These are phyloP conservation scores for Salvia splendens DNA, from an alignment of 257 asterid species.

Conservation along the genomic window DNA sequence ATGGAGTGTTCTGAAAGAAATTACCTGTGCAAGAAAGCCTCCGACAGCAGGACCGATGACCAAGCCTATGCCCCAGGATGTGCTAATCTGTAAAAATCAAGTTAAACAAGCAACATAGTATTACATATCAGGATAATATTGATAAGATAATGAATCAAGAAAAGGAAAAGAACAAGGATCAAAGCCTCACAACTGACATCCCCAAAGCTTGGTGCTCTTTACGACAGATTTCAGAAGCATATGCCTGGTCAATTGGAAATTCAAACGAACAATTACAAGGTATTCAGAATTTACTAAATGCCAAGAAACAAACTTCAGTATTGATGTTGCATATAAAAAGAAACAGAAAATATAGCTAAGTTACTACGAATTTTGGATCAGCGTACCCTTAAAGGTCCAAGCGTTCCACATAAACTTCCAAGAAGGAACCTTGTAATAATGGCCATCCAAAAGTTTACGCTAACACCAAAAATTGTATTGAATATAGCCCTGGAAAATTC, in stretches of 20 bases:
- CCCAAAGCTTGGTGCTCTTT: constrained; percentile 82
- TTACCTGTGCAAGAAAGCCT: constrained; percentile 88
- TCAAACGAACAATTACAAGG: neutral
- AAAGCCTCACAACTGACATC: constrained; percentile 72
- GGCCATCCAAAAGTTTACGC: constrained; percentile 91
- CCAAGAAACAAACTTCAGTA: constrained; percentile 9
- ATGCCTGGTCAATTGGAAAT: constrained; percentile 54
- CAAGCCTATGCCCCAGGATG: constrained; percentile 88
- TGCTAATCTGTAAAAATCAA: constrained; percentile 56
- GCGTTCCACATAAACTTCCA: constrained; percentile 79
- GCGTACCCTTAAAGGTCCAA: constrained; percentile 81
- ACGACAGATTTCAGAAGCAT: constrained; percentile 74
- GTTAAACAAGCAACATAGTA: neutral
- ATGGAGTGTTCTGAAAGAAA: neutral
- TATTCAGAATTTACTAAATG: neutral
- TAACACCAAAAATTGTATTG: constrained; percentile 75
- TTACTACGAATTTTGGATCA: constrained; percentile 13
- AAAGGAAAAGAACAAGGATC: neutral
- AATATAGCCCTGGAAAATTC: constrained; percentile 60
- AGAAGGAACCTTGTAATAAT: constrained; percentile 69
- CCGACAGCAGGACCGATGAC: constrained; percentile 94
- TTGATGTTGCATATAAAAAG: neutral
- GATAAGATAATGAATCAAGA: neutral
- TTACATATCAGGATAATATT: neutral
- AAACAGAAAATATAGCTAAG: neutral